Percentiles rank a stretch among this genome's conserved stretches.
phyloP scores from a whole-genome alignment of 1,139 yeast genomes.

The Taphrina pruni region DNA sequence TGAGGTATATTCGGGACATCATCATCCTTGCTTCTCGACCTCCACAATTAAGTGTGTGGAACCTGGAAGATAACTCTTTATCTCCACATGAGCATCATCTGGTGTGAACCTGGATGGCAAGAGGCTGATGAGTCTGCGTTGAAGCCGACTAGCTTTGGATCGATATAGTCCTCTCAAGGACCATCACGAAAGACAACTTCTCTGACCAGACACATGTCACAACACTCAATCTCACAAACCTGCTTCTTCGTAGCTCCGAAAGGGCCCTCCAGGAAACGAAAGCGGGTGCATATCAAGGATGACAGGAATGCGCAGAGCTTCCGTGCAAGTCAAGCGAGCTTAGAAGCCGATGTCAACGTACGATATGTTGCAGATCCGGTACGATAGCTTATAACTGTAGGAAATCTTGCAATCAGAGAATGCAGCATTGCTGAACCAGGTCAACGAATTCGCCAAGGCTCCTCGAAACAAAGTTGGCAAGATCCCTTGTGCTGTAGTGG shows the following conservation, averaged over 20 bases:
- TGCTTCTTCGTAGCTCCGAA: conserved; percentile 26
- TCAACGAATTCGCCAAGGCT: not conserved
- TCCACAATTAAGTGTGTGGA: no score
- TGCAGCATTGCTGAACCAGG: conserved; percentile 12
- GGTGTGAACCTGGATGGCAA: no score
- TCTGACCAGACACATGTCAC: not conserved
- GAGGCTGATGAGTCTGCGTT: no score
- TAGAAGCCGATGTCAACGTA: conserved; percentile 4
- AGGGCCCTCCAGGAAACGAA: not conserved
- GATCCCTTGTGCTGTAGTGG: conserved; percentile 17
- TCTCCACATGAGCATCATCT: no score
- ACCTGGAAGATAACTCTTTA: no score
- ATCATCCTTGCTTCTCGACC: no score
- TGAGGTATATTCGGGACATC: no score
- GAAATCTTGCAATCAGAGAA: conserved; percentile 6
- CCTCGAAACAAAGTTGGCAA: not conserved
- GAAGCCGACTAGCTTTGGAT: no score
- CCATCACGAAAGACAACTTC: not conserved
- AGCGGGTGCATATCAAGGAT: conserved; percentile 1
- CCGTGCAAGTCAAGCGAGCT: not conserved
- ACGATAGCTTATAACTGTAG: not conserved
- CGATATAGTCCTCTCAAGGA: not conserved
- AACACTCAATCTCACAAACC: conserved; percentile 20
- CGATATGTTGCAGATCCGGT: not conserved
- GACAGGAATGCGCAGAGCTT: conserved; percentile 5